A percentile compares a stretch with the other conserved stretches of the same genome.
phyloP scores from a whole-genome alignment of 2,329 filamentous ascomycete species.

The Epichloe coenophiala region DNA sequence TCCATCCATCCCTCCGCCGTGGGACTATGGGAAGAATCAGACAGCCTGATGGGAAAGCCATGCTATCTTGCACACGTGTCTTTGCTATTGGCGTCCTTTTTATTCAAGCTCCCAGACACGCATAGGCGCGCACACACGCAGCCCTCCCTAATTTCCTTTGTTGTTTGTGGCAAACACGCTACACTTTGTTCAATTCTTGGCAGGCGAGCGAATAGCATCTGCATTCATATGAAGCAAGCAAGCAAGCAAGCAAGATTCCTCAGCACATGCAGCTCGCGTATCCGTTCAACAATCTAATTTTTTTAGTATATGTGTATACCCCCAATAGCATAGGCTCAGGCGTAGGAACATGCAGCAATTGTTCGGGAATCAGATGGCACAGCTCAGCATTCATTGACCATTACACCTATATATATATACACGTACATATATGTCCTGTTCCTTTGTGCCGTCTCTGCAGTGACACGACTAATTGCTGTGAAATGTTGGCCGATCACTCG shows the following conservation, averaged over 20 bases:
- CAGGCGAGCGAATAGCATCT: neutral
- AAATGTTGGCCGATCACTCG: too few species aligned
- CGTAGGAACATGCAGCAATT: neutral
- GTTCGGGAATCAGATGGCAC: neutral
- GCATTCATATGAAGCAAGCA: neutral
- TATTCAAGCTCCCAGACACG: neutral
- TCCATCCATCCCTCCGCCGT: neutral
- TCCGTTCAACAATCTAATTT: constrained; percentile 13
- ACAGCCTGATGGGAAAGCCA: neutral
- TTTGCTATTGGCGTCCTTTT: neutral
- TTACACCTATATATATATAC: too few species aligned
- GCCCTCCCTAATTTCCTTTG: neutral
- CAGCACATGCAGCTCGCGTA: neutral
- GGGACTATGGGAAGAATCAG: neutral
- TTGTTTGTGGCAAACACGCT: neutral
- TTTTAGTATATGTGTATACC: constrained; percentile 14
- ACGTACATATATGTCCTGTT: neutral
- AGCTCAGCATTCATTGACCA: neutral
- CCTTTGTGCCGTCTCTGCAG: neutral
- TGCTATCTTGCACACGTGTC: neutral
- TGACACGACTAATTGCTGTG: too few species aligned
- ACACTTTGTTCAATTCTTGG: neutral
- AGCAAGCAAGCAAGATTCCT: neutral
- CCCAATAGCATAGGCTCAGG: neutral
- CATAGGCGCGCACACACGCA: neutral